Evolutionary conservation across 495 filamentous ascomycete species (phyloP).

Genomic region (Penicillium coprophilum): DNA sequence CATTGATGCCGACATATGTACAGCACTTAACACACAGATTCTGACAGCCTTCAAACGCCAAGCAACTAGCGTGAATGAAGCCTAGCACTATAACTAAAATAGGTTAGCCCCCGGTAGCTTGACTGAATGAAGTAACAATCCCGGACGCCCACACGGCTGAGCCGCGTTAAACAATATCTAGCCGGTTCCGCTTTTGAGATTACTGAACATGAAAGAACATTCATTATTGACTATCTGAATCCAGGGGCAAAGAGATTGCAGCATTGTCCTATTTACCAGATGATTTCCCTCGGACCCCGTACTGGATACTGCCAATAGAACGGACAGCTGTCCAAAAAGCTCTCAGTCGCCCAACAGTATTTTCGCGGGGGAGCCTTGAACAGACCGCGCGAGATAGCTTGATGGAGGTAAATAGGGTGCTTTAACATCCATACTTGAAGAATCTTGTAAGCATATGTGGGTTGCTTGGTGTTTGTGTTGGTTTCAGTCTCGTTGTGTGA

Average conservation of each 20-base stretch:
- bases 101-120: background rate
- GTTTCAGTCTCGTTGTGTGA: background rate
- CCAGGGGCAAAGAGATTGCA: background rate
- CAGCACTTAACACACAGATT: too few species aligned
- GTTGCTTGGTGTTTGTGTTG: too few species aligned
- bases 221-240: background rate
- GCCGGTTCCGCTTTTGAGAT: background rate
- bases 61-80: background rate
- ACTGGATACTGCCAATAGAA: background rate
- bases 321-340: background rate
- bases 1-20: too few species aligned
- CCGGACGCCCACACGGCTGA: background rate
- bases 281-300: background rate
- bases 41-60: background rate
- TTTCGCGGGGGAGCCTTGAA: background rate
- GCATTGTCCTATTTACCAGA: background rate
- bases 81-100: background rate
- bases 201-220: background rate
- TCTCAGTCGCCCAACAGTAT: conserved; percentile 1
- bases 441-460: background rate
- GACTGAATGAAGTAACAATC: background rate
- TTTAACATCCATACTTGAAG: conserved; percentile 6
- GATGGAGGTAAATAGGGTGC: background rate
- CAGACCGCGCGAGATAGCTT: background rate
- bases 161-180: background rate